Base-by-base conservation (phyloP, 2,329 filamentous ascomycete species). In the Aciculosporium take region DNA sequence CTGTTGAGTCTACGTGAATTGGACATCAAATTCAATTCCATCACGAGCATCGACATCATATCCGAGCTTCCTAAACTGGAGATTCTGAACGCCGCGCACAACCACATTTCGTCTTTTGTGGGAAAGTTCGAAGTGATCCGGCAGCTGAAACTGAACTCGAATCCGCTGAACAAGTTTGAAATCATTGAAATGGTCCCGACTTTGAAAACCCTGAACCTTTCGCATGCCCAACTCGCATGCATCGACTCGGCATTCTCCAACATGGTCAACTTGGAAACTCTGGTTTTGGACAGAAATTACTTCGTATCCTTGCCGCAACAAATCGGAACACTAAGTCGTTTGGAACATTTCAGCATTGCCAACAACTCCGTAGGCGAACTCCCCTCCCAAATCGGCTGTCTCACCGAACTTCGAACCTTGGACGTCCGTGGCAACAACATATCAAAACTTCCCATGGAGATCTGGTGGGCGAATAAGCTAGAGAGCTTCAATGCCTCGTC, bases 391-490 rank as follows among this genome's bases (percentile, higher is more conserved):
- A 86, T 98, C 49, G 91, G 91, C 5, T 88, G 84, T 48, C 70
- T 98, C 20, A 75, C 72, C 0, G 89, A 96, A 58, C 69, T 98
- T 46, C 81, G 79, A 40, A 81, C 87, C 47, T 69, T 98, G 31
- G 89, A 98, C 56, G 73, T 96, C 15, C 76, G 89, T 48, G 86
- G 91, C 55, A 98, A 96, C 65, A 98, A 96, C 55, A 73, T 98
- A 44, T 82, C 81, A 49, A 82, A 81, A 53, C 68, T 98, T 25
- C 91, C 91, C 2, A 77, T 84, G 55, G 91, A 98, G 56, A 72
- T 98, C n/a, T 98, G 91, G 91, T 89, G 85, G 69, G 89, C 89
- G 39, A 81, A 81, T 51, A 87, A 82, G 56, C 64, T 98, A 41
- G 88, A 96, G 60, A 89, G 82, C 0, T 72, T 98, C 45, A 98